These are phyloP conservation scores for Parasitella parasitica DNA, from an alignment of 371 early-diverging fungal species.

Conservation along the genomic window DNA sequence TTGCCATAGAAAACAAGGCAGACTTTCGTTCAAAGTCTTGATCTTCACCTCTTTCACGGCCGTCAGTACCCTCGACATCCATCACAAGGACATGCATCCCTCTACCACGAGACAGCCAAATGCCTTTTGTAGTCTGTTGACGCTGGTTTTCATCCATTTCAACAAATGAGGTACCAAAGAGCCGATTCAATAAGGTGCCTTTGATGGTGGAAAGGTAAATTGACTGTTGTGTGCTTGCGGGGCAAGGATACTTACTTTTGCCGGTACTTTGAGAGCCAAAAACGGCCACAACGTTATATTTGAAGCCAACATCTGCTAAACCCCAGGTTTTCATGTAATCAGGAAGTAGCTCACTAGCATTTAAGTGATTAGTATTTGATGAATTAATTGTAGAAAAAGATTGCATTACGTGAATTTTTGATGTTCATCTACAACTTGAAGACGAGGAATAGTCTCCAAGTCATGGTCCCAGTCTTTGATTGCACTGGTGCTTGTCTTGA, in stretches of 20 bases:
- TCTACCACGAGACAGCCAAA: slow-evolving; percentile 91
- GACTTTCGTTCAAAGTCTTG: slow-evolving; percentile 98
- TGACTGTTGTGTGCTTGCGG: background rate
- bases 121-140: slow-evolving; percentile 95
- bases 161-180: slow-evolving; percentile 93
- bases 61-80: slow-evolving; percentile 99
- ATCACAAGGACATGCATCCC: slow-evolving; percentile 86
- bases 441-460: slow-evolving; percentile 49
- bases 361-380: background rate
- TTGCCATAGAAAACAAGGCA: slow-evolving; percentile 95
- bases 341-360: slow-evolving; percentile 60
- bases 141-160: slow-evolving; percentile 88
- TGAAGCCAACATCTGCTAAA: slow-evolving; percentile 85
- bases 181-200: slow-evolving; percentile 93
- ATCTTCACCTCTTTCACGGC: slow-evolving; percentile 97
- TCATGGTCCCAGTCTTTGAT: slow-evolving; percentile 34
- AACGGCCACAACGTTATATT: slow-evolving; percentile 95
- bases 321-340: slow-evolving; percentile 83
- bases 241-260: slow-evolving; percentile 73
- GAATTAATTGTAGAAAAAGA: background rate
- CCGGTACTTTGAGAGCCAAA: slow-evolving; percentile 99
- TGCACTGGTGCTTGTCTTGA: background rate
- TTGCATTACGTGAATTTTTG: slow-evolving; percentile 79
- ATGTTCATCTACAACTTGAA: slow-evolving; percentile 83
- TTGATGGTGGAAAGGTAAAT: background rate